Percentiles rank a stretch among this genome's conserved stretches.
phyloP scores from a whole-genome alignment of 1,284 basidiomycete species.

The Exobasidium rhododendri region DNA sequence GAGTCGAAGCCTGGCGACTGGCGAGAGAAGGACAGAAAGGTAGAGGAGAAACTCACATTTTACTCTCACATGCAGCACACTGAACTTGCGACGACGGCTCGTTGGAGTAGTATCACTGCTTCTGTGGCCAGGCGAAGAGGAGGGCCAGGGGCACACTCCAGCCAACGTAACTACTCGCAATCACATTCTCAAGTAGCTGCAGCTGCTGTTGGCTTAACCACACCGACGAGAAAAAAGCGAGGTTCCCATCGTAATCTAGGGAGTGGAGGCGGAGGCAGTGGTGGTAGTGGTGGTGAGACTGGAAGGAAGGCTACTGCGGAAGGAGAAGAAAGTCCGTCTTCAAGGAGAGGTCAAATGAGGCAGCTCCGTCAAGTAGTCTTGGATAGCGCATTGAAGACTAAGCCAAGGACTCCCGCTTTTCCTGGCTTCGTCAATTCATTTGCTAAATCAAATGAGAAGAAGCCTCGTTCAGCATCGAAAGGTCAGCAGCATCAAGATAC shows the following conservation, averaged over 20 bases:
- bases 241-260: background rate
- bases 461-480: too few relatives aligned
- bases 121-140: constrained; percentile 3
- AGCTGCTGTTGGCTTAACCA: constrained; percentile 6
- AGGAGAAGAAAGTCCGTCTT: constrained; percentile 5
- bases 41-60: too few relatives aligned
- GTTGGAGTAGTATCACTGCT: constrained; percentile 9
- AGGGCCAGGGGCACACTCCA: background rate
- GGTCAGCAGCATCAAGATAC: background rate
- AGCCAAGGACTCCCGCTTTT: constrained; percentile 4
- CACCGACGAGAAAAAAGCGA: background rate
- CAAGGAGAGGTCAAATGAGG: constrained; percentile 4
- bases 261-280: constrained; percentile 3
- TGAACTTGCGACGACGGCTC: background rate
- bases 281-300: background rate
- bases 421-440: constrained; percentile 12
- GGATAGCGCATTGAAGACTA: background rate
- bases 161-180: constrained; percentile 6
- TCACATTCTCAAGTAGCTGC: constrained; percentile 2
- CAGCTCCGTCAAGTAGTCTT: background rate
- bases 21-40: too few relatives aligned
- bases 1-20: too few relatives aligned
- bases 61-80: too few relatives aligned
- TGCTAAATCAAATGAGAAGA: constrained; percentile 4
- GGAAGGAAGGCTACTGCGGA: background rate